These are phyloP conservation scores for Medicago lupulina DNA, from an alignment of 306 rosid genomes.

Conservation along the genomic window DNA sequence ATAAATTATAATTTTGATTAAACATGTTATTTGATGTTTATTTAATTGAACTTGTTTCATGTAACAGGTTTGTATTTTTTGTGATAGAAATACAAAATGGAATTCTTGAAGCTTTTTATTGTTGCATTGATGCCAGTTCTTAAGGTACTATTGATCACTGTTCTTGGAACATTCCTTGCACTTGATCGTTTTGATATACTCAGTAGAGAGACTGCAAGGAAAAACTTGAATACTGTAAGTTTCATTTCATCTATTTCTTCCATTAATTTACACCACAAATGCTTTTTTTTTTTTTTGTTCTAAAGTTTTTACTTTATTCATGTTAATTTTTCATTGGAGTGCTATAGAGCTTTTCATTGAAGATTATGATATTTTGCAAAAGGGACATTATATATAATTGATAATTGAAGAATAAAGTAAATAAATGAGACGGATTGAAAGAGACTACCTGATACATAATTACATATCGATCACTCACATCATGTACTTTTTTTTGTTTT, in stretches of 20 bases:
- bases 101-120: constrained; percentile 48
- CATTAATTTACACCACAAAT: background rate
- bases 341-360: background rate
- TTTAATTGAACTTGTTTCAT: constrained; percentile 8
- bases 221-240: constrained; percentile 48
- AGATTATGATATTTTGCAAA: background rate
- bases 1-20: background rate
- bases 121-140: constrained; percentile 56
- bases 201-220: constrained; percentile 31
- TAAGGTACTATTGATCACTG: constrained; percentile 48
- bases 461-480: no score
- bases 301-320: background rate
- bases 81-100: constrained; percentile 24
- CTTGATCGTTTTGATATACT: constrained; percentile 48
- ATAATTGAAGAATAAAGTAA: no score
- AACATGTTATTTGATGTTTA: no score
- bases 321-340: background rate
- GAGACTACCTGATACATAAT: no score
- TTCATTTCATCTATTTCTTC: background rate
- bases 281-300: background rate
- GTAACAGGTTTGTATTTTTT: background rate
- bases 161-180: constrained; percentile 45
- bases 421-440: no score
- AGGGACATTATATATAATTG: no score
- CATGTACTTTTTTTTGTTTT: no score